Conservation (phyloP, 768 basidiomycete genomes). For the Suillus variegatus region DNA sequence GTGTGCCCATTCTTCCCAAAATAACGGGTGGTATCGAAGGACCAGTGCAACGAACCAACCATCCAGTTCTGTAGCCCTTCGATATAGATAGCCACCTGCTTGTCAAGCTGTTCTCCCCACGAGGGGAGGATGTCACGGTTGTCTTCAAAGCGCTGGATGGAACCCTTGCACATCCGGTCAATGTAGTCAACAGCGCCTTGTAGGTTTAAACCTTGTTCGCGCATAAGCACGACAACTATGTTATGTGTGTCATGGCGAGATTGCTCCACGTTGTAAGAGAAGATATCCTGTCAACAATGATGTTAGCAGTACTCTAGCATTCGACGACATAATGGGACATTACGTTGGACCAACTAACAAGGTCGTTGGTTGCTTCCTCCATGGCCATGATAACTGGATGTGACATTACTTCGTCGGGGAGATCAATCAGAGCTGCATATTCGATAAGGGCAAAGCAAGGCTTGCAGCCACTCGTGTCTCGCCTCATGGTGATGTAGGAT, state of each 20-base stretch:
- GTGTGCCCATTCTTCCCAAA: constrained; percentile 58
- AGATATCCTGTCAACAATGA: constrained; percentile 53
- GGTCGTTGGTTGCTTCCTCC: constrained; percentile 49
- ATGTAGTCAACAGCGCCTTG: constrained; percentile 67
- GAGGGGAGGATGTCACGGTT: constrained; percentile 54
- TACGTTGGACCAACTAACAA: constrained; percentile 52
- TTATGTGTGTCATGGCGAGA: constrained; percentile 69
- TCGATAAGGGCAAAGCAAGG: constrained; percentile 55
- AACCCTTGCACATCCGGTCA: constrained; percentile 58
- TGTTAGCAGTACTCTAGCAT: constrained; percentile 7
- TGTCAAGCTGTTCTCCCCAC: constrained; percentile 63
- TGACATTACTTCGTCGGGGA: constrained; percentile 55
- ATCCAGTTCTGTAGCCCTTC: constrained; percentile 72
- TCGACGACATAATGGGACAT: constrained; percentile 9
- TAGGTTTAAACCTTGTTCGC: constrained; percentile 53
- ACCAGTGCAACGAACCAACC: constrained; percentile 73
- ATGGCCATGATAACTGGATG: constrained; percentile 50
- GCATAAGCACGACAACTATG: constrained; percentile 72
- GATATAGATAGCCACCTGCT: constrained; percentile 58
- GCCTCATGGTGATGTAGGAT: constrained; percentile 52
- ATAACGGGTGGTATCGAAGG: constrained; percentile 57
- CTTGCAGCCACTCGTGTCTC: constrained; percentile 55
- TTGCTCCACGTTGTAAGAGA: constrained; percentile 78
- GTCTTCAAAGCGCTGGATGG: constrained; percentile 52
- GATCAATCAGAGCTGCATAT: constrained; percentile 51